phyloP scores from a whole-genome alignment of 140 eudicot species.

The Erigeron philadelphicus region DNA sequence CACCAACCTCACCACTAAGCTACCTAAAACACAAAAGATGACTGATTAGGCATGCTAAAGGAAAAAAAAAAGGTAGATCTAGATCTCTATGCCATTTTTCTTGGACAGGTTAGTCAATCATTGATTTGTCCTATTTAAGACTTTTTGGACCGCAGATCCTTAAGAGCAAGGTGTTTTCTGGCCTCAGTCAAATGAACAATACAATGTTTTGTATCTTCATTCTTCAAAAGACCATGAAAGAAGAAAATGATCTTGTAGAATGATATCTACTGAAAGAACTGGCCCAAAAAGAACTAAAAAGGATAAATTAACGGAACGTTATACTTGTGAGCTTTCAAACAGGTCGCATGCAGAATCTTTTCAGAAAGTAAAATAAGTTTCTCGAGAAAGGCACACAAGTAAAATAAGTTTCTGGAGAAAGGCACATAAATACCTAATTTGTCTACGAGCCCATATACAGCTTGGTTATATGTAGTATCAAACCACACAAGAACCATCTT shows the following conservation, averaged over 20 bases:
- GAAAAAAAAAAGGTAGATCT: no score
- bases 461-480: slow-evolving; percentile 95
- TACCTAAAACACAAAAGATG: slow-evolving; percentile 51
- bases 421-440: slow-evolving; percentile 61
- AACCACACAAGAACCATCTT: slow-evolving; percentile 96
- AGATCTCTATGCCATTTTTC: no score
- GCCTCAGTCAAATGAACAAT: slow-evolving; percentile 14
- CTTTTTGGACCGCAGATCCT: not conserved
- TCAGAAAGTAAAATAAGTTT: not conserved
- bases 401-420: slow-evolving; percentile 17
- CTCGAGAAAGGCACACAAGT: slow-evolving; percentile 12
- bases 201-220: not conserved
- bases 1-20: slow-evolving; percentile 93
- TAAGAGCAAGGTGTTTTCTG: not conserved
- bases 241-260: not conserved
- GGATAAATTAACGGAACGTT: no score
- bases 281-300: not conserved
- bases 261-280: not conserved
- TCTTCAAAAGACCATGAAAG: not conserved
- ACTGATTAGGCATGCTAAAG: not conserved
- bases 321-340: not conserved
- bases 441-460: slow-evolving; percentile 95
- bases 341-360: slow-evolving; percentile 7
- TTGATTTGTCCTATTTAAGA: not conserved
- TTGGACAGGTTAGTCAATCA: not conserved